Conservation (phyloP, 2,329 filamentous ascomycete genomes). For the Penicillium freii region DNA sequence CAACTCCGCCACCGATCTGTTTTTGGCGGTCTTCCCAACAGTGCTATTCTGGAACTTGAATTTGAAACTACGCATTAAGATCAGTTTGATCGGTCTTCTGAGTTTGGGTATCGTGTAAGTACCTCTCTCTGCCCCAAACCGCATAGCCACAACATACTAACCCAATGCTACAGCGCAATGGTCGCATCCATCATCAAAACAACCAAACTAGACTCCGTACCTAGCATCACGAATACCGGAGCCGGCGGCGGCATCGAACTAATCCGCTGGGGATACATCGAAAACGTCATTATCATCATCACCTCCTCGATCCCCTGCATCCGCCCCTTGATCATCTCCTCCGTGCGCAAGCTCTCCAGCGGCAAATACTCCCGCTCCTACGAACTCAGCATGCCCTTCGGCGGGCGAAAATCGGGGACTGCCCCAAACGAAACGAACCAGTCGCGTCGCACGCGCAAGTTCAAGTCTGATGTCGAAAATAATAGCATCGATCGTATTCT, state of each 20-base stretch:
- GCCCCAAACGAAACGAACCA: conserved; percentile 17
- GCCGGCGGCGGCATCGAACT: conserved; percentile 25
- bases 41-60: conserved; percentile 33
- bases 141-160: not conserved
- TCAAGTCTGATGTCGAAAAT: conserved; percentile 17
- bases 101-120: conserved; percentile 31
- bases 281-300: conserved; percentile 32
- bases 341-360: conserved; percentile 32
- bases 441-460: conserved; percentile 14
- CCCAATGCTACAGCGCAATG: conserved; percentile 25
- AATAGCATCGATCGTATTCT: conserved; percentile 31
- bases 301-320: conserved; percentile 34
- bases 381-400: conserved; percentile 28
- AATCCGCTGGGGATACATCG: conserved; percentile 32
- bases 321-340: conserved; percentile 31
- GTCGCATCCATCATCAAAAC: conserved; percentile 35
- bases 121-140: not conserved
- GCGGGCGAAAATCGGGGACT: conserved; percentile 13
- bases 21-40: conserved; percentile 31
- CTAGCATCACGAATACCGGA: conserved; percentile 30
- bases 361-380: conserved; percentile 26
- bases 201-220: conserved; percentile 27
- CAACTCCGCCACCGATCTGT: conserved; percentile 31
- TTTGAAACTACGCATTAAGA: conserved; percentile 29
- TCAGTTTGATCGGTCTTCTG: conserved; percentile 29